A percentile compares a stretch with the other conserved stretches of the same genome.
These are phyloP conservation scores for Rhizophora apiculata DNA, from an alignment of 345 rosid genomes.

Conservation along the genomic window DNA sequence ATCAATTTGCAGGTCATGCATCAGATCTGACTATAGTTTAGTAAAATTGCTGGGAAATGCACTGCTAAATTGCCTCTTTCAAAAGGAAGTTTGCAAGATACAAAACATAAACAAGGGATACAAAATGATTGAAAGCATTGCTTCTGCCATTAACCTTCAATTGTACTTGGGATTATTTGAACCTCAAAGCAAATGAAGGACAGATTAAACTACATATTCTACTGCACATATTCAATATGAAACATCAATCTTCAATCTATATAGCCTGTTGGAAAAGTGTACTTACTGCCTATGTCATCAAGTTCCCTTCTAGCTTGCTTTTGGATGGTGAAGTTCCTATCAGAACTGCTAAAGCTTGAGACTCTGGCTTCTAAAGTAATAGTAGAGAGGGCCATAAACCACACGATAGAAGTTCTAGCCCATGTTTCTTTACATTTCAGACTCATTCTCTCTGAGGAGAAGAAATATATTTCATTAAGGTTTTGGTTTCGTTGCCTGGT, in stretches of 20 bases:
- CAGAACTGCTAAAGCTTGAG: constrained; percentile 3
- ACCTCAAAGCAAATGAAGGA: not conserved
- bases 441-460: not conserved
- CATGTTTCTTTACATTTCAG: not conserved
- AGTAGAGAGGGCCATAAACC: not conserved
- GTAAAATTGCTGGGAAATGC: not conserved
- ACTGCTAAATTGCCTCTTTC: not conserved
- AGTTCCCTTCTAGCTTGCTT: constrained; percentile 18
- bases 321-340: not conserved
- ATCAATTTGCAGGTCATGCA: not conserved
- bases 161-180: not conserved
- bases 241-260: too few species aligned
- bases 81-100: not conserved
- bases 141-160: not conserved
- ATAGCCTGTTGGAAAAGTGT: not conserved
- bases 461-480: not conserved
- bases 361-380: not conserved
- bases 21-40: not conserved
- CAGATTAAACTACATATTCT: not conserved
- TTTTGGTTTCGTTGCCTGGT: not conserved
- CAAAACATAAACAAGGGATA: not conserved
- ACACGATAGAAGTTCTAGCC: not conserved
- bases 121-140: not conserved
- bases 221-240: too few species aligned
- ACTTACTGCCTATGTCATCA: constrained; percentile 21